A percentile compares a stretch with the other conserved stretches of the same genome.
Evolutionary conservation across 352 stramenopile species (phyloP).

Genomic region (Pythium biforme): DNA sequence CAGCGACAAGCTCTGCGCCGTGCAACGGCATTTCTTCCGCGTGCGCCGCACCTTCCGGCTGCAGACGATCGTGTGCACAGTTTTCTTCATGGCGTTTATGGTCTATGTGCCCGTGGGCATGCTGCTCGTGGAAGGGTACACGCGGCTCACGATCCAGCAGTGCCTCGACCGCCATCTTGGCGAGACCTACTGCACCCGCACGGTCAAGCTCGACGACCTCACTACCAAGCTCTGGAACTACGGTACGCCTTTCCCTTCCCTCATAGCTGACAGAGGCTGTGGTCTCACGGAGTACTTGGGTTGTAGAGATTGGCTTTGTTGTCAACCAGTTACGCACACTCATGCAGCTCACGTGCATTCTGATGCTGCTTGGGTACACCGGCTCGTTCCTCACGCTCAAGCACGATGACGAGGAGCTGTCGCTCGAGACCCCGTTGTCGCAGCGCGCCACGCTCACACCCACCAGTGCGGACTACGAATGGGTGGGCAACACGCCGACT

Average conservation of each 20-base stretch:
- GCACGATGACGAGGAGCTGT: neutral
- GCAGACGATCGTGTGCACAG: conserved; percentile 35
- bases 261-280: neutral
- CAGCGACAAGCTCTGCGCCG: neutral
- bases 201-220: conserved; percentile 49
- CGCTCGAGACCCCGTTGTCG: neutral
- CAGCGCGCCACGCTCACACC: neutral
- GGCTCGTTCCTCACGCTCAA: neutral
- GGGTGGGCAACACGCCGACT: neutral
- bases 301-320: neutral
- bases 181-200: conserved; percentile 58
- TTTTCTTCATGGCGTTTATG: conserved; percentile 67
- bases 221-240: conserved; percentile 73
- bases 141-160: conserved; percentile 46
- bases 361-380: neutral
- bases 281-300: neutral
- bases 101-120: conserved; percentile 67
- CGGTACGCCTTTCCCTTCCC: conserved; percentile 30
- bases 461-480: neutral
- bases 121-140: conserved; percentile 35
- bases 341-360: conserved; percentile 1
- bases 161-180: conserved; percentile 57
- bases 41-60: conserved; percentile 34
- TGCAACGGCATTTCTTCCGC: neutral
- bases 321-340: neutral